Conservation (phyloP, 1,284 basidiomycete genomes). For the Ceratorhiza oryzae-sativae region DNA sequence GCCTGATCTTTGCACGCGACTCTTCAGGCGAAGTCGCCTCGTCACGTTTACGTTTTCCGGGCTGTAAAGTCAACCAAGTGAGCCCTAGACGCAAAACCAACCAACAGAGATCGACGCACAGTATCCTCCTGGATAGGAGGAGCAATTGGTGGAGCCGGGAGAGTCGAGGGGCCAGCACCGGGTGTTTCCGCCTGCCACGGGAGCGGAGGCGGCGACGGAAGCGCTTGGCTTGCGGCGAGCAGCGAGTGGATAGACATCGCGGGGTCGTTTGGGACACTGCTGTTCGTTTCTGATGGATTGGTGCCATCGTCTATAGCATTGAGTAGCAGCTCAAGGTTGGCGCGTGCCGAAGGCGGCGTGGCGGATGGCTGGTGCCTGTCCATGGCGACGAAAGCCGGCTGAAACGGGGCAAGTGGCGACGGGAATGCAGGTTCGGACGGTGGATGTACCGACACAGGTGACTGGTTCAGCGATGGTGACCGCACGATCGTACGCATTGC, state of each 20-base stretch:
- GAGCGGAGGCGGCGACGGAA: constrained; percentile 21
- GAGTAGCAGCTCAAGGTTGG: constrained; percentile 39
- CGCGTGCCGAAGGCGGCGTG: constrained; percentile 29
- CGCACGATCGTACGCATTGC: constrained; percentile 26
- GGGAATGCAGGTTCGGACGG: not conserved
- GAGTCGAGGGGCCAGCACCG: constrained; percentile 3
- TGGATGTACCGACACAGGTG: constrained; percentile 3
- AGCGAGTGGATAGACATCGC: constrained; percentile 28
- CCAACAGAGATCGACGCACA: not conserved
- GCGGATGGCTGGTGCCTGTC: constrained; percentile 15
- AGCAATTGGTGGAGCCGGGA: not conserved
- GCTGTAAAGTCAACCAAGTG: constrained; percentile 9
- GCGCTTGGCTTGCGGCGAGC: constrained; percentile 27
- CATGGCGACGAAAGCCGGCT: constrained; percentile 7
- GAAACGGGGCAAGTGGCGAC: constrained; percentile 15
- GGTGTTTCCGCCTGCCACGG: constrained; percentile 21
- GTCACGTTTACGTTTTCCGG: constrained; percentile 37
- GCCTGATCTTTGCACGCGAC: constrained; percentile 30
- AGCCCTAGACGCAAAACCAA: not conserved
- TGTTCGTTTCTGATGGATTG: not conserved
- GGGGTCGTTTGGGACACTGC: not conserved
- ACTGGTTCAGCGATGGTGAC: constrained; percentile 11
- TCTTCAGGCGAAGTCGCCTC: constrained; percentile 30
- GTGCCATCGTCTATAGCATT: constrained; percentile 37
- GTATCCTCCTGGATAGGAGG: not conserved